A percentile compares a stretch with the other conserved stretches of the same genome.
phyloP scores from a whole-genome alignment of 371 early-diverging fungal genomes.

The Neoconidiobolus thromboides region DNA sequence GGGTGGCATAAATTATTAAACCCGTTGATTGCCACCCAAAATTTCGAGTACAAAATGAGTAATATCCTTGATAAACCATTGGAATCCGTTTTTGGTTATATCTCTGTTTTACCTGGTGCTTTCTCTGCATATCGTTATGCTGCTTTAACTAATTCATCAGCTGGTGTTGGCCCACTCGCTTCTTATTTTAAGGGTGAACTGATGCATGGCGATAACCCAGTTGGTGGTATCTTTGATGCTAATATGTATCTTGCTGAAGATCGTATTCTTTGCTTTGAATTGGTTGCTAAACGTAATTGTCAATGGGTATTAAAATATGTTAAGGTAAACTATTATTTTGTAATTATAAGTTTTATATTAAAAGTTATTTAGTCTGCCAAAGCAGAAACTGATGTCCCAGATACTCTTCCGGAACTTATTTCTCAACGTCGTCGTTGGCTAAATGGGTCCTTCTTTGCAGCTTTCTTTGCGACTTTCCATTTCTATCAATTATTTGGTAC shows the following conservation, averaged over 20 bases:
- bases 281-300: constrained; percentile 52
- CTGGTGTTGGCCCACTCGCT: constrained; percentile 55
- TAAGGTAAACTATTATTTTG: constrained; percentile 14
- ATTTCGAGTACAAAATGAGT: constrained; percentile 93
- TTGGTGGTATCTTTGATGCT: constrained; percentile 34
- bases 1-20: constrained; percentile 41
- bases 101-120: constrained; percentile 91
- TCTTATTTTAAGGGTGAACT: constrained; percentile 88
- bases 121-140: constrained; percentile 87
- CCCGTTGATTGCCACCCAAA: constrained; percentile 84
- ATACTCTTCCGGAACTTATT: constrained; percentile 57
- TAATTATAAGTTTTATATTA: neutral
- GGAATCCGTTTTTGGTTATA: constrained; percentile 92
- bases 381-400: constrained; percentile 76
- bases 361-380: constrained; percentile 23
- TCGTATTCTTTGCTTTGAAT: constrained; percentile 77
- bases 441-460: constrained; percentile 65
- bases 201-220: constrained; percentile 48
- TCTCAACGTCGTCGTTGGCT: constrained; percentile 79
- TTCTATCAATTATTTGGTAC: constrained; percentile 36
- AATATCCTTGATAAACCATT: constrained; percentile 94
- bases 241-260: constrained; percentile 71
- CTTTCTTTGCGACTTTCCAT: constrained; percentile 32
- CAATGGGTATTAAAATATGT: constrained; percentile 54
- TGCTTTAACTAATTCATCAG: constrained; percentile 54